These are phyloP conservation scores for Pichia deserticola DNA, from an alignment of 805 yeast genomes.

Conservation along the genomic window DNA sequence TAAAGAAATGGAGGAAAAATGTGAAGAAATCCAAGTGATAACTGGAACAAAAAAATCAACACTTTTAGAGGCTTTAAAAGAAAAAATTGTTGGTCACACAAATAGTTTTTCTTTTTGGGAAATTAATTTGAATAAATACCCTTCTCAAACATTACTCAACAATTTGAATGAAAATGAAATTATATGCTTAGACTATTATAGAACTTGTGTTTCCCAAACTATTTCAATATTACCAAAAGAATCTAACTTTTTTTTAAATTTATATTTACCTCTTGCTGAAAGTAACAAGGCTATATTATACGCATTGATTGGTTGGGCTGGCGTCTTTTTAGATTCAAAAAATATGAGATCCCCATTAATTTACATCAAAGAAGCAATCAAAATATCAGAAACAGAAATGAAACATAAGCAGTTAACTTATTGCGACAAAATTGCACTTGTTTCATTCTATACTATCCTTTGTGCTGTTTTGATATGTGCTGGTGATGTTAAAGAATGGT, in stretches of 20 bases:
- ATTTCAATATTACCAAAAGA: conserved; percentile 42
- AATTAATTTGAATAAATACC: background rate
- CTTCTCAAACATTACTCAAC: conserved; percentile 11
- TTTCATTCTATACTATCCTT: conserved; percentile 17
- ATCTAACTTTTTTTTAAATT: conserved; percentile 41
- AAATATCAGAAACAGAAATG: background rate
- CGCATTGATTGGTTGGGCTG: conserved; percentile 50
- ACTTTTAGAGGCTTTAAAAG: conserved; percentile 1
- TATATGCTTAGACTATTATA: conserved; percentile 38
- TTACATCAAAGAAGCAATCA: conserved; percentile 4
- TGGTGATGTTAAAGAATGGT: conserved; percentile 19
- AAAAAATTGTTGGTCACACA: background rate
- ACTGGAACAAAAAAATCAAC: background rate
- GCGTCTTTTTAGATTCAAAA: conserved; percentile 17
- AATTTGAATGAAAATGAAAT: conserved; percentile 10
- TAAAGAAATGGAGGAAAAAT: no score
- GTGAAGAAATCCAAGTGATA: no score
- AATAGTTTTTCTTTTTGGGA: background rate
- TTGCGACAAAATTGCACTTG: conserved; percentile 12
- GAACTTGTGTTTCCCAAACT: conserved; percentile 36
- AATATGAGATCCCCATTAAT: background rate
- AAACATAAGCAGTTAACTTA: conserved; percentile 1
- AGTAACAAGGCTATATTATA: conserved; percentile 39
- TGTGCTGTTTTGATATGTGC: conserved; percentile 22
- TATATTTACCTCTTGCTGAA: conserved; percentile 49